Percentiles rank a stretch among this genome's conserved stretches.
Conservation (phyloP, 306 rosid species). For the Castanopsis chinensis region DNA sequence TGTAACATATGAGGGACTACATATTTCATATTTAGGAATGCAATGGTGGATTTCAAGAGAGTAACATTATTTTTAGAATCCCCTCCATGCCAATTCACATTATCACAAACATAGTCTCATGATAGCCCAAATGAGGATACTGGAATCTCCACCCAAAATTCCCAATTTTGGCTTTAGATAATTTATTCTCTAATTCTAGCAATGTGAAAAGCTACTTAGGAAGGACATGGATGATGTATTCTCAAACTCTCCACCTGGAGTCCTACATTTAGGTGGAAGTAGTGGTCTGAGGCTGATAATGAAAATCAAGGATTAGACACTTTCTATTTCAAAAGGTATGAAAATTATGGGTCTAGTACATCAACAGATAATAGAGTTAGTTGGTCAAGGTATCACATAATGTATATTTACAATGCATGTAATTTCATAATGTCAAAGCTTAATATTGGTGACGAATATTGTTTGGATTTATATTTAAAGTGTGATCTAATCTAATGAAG, state of each 20-base stretch:
- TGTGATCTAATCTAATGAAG: conserved; percentile 11
- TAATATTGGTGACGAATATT: conserved; percentile 49
- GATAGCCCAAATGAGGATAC: conserved; percentile 56
- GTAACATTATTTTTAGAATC: conserved; percentile 48
- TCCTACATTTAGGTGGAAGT: conserved; percentile 63
- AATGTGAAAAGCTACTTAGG: conserved; percentile 65
- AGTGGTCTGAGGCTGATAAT: conserved; percentile 37
- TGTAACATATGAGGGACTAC: conserved; percentile 70
- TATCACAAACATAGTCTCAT: conserved; percentile 61
- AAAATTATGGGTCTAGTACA: conserved; percentile 67
- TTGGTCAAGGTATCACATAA: conserved; percentile 53
- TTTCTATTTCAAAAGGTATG: conserved; percentile 64
- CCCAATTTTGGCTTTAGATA: conserved; percentile 46
- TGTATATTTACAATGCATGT: conserved; percentile 59
- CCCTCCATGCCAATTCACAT: conserved; percentile 56
- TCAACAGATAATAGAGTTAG: conserved; percentile 38
- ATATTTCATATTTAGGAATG: conserved; percentile 76
- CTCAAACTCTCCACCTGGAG: conserved; percentile 53
- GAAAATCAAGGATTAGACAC: conserved; percentile 38
- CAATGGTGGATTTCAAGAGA: conserved; percentile 60
- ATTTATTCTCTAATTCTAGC: conserved; percentile 29
- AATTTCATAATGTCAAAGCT: conserved; percentile 58
- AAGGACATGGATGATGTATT: conserved; percentile 62
- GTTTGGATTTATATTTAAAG: conserved; percentile 59
- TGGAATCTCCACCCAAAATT: conserved; percentile 72